Base-by-base conservation (phyloP, 1,284 basidiomycete genomes). In the Ceratobasidium sp. region DNA sequence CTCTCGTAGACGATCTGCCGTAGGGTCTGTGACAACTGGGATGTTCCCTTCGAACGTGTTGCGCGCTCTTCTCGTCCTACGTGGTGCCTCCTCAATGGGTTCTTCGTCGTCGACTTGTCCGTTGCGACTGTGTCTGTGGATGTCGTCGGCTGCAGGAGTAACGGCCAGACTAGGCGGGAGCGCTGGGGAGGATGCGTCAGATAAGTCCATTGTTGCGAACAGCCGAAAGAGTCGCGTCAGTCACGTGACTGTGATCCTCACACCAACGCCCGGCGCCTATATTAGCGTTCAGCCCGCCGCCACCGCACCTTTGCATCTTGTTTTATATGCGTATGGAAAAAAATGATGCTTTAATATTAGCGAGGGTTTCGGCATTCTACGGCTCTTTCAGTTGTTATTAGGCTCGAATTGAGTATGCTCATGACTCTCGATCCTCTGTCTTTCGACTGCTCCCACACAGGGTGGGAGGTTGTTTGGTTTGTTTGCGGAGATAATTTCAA, bases 21-120 rank as follows among this genome's bases (percentile, higher is more conserved):
- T 71, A n/a, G 54, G 67, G 44, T 71, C 67, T 14, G 67, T 71
- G 19, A 71, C 67, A 2, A 59, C 54, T 5, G 67, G 45, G n/a
- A 71, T 71, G 50, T 71, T 71, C 19, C 67, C 54, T 31, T 71
- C 67, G 29, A 71, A 71, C 67, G 67, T 56, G 56, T 71, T 71
- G 14, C 67, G 41, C 14, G 67, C 67, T 6, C 67, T 41, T 50
- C 67, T 57, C 0, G 36, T 45, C 15, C 67, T 45, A 44, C 67
- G 22, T 9, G 54, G 56, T 7, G 54, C 67, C 29, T 71, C 24
- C 54, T 71, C 67, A 17, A 27, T 33, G 5, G n/a, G 9, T 15
- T 44, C 33, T 1, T 56, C 65, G 7, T 54, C 51, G 9, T 56
- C 65, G 17, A 56, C 17, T 54, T n/a, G 65, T 9, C 41, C 36